Base-by-base conservation (phyloP, 1,284 basidiomycete genomes). In the Melampsora larici-populina region DNA sequence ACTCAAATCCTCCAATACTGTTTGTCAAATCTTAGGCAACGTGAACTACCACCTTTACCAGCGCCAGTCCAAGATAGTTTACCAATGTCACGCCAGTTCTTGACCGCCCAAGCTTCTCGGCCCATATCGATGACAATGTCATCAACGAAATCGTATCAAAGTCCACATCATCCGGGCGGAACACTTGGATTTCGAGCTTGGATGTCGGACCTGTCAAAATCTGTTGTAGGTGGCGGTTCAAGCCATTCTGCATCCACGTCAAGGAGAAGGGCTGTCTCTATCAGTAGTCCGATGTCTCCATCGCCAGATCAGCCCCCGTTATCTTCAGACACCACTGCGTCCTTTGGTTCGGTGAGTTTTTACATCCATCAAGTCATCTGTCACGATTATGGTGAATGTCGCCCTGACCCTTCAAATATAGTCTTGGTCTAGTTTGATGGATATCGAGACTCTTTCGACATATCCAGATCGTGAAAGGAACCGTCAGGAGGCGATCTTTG, bases 401-500 rank as follows among this genome's bases (percentile, higher is more conserved):
- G 3, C 9, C 36, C 36, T 36, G 36, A 36, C 36, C 36, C 3
- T 9, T 36, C 9, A 3, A 36, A 3, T 26, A 48, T 15, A 43
- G 40, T 67, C 74, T 36, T 77, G 74, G 74, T 69, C 67, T 8
- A 63, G 66, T 70, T 33, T 70, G 24, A 64, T 77, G 33, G 67
- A 64, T 49, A 21, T 33, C 24, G 29, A 8, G 2, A 77, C 65
- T 8, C 17, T 70, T 6, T 62, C 65, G 43, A 40, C 11, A 8
- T 60, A 48, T 26, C 33, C 74, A 13, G 66, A 69, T 26, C 51
- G 46, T 21, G 74, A 77, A 36, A 77, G 49, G 60, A 77, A 77
- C 36, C 33, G 74, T 17, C 74, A 77, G 67, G 74, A 77, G 48
- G 67, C 74, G 8, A 77, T 77, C 9, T 70, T 62, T 33, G 74